Base-by-base conservation (phyloP, 1,284 basidiomycete genomes). In the Irpex sp. region DNA sequence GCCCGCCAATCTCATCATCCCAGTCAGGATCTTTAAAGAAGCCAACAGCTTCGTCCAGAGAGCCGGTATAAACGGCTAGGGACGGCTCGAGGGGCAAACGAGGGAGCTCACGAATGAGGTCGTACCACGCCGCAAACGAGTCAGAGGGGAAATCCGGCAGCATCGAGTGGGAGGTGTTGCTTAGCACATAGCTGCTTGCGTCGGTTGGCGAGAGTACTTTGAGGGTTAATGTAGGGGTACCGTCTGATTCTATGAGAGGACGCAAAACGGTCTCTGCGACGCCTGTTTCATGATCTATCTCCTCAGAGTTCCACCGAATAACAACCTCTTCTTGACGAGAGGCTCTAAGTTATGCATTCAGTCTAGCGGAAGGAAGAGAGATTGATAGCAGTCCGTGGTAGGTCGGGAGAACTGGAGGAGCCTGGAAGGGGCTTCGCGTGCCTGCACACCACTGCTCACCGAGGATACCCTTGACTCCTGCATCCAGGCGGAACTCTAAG, bases 21-120 rank as follows among this genome's bases (percentile, higher is more conserved):
- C n/a, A 26, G 49, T 52, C 49, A 19, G 31, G 31, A 34, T 34
- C 31, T 34, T 34, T 34, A 5, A 52, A 17, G 9, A 13, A 52
- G 13, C 21, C 49, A 13, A 2, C 70, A 65, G 8, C 44, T 15
- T 47, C 48, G 17, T 17, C n/a, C 9, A 21, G 49, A 21, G 8
- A 9, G 17, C 13, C 17, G 4, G 7, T 57, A 44, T 36, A 57
- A 60, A n/a, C 17, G 49, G 21, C 17, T 21, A 19, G 54, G 8
- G 26, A 26, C 34, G 51, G n/a, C 13, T 15, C n/a, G 17, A 40
- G 51, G 36, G 51, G 37, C 6, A 19, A 11, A 11, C 49, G 49
- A 9, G 49, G 56, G 5, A 55, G 19, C 55, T 15, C 37, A 69
- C 68, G 9, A 65, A 65, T 15, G 68, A 67, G 68, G 11, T 65